Base-by-base conservation (phyloP, 345 rosid species). In the Pseudoturritis turrita region DNA sequence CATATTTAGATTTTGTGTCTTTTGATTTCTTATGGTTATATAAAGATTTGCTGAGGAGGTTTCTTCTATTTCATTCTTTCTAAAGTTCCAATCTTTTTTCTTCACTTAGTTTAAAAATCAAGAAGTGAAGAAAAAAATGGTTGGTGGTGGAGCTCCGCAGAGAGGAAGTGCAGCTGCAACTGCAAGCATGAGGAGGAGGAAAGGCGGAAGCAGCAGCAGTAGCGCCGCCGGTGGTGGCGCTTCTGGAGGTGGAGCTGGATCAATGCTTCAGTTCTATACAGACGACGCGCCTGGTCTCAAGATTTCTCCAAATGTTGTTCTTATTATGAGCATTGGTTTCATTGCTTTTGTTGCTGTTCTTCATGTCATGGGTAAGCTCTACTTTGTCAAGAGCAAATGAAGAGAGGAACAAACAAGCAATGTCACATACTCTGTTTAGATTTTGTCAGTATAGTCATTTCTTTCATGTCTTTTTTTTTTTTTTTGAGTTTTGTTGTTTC, bases 141-240 rank as follows among this genome's bases (percentile, higher is more conserved):
- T 46, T 39, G 83, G 79, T 7, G 89, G 88, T 86, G 79, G 92
- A 66, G 96, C 96, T 41, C 93, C 96, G 59, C 86, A 87, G 8
- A 84, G 92, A 83, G 97, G 97, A 75, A 92, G 90, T 62, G 96
- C 96, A 17, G 96, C 95, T 1, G 96, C 97, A 1, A 77, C 92
- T 31, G 96, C 97, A 47, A 86, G 89, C 79, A 69, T 90, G 89
- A 81, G 94, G 0, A 81, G 97, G 85, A 87, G 97, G 80, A 87
- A 90, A 72, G 76, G 87, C 6, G 76, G 85, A 4, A 71, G 54
- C 18, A 82, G 82, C 5, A 75, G 83, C 4, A 33, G 37, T n/a
- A 78, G 85, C n/a, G 72, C 70, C 6, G 84, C 85, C 14, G 90
- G 74, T 33, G 74, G 85, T 17, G 86, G 86, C 10, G 73, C 87